Conservation (phyloP, 176 grass and related monocot genomes). For the Echinochloa phyllopogon region DNA sequence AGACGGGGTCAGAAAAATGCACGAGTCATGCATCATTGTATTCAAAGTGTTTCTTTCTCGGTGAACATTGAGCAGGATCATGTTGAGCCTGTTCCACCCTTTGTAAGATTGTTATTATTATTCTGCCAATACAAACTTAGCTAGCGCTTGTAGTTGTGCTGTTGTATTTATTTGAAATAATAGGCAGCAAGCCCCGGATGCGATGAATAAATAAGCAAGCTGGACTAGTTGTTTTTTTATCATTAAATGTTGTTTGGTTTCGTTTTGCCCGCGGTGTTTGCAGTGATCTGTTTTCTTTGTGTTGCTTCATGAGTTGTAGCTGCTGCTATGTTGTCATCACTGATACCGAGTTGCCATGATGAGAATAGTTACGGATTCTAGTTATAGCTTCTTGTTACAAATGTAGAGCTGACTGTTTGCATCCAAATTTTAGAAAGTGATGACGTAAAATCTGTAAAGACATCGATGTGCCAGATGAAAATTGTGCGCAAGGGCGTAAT, state of each 20-base stretch:
- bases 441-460: background rate
- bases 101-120: constrained; percentile 31
- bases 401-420: background rate
- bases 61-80: constrained; percentile 11
- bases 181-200: constrained; percentile 24
- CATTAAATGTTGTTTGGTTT: background rate
- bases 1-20: background rate
- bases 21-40: constrained; percentile 1
- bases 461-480: background rate
- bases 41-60: background rate
- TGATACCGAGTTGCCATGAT: background rate
- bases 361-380: background rate
- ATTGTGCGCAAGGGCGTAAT: background rate
- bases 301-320: background rate
- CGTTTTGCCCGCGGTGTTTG: background rate
- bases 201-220: constrained; percentile 34
- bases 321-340: background rate
- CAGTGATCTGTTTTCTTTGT: background rate
- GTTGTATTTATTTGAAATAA: constrained; percentile 56
- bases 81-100: constrained; percentile 20
- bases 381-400: background rate
- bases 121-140: constrained; percentile 15
- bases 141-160: constrained; percentile 12
- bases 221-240: constrained; percentile 3
- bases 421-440: background rate